A percentile compares a stretch with the other conserved stretches of the same genome.
Evolutionary conservation across 1,284 basidiomycete species (phyloP).

Genomic region (Cystobasidium slooffiae): DNA sequence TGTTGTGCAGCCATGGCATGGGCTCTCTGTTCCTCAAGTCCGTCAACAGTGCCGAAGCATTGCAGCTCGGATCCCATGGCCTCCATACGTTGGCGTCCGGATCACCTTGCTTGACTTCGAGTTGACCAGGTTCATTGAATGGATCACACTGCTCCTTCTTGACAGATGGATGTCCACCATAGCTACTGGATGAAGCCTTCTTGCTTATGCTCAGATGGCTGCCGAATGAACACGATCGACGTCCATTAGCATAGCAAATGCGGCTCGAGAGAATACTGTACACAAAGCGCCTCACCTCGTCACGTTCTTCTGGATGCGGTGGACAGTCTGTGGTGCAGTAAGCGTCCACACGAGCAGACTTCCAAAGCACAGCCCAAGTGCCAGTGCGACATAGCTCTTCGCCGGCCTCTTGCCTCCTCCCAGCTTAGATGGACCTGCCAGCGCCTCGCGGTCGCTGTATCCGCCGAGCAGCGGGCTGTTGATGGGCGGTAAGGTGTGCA

Average conservation of each 20-base stretch:
- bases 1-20: conserved; percentile 32
- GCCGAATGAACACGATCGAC: conserved; percentile 1
- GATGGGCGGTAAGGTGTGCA: conserved; percentile 7
- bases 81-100: conserved; percentile 26
- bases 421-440: not conserved
- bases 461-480: conserved; percentile 24
- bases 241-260: not conserved
- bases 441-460: not conserved
- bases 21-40: conserved; percentile 11
- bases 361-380: not conserved
- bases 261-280: not conserved
- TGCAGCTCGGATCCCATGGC: conserved; percentile 27
- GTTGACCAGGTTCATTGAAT: conserved; percentile 19
- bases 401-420: not conserved
- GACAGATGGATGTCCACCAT: not conserved
- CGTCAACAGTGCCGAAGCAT: conserved; percentile 26
- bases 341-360: conserved; percentile 18
- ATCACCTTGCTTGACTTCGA: conserved; percentile 16
- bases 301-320: not conserved
- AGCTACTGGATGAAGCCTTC: not conserved
- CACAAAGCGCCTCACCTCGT: conserved; percentile 1
- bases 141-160: conserved; percentile 4
- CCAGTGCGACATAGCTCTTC: conserved; percentile 11
- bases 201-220: not conserved
- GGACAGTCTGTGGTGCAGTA: conserved; percentile 1